Evolutionary conservation across 192 early-diverging fungal species (phyloP).

Genomic region (Backusella tarrabulga): DNA sequence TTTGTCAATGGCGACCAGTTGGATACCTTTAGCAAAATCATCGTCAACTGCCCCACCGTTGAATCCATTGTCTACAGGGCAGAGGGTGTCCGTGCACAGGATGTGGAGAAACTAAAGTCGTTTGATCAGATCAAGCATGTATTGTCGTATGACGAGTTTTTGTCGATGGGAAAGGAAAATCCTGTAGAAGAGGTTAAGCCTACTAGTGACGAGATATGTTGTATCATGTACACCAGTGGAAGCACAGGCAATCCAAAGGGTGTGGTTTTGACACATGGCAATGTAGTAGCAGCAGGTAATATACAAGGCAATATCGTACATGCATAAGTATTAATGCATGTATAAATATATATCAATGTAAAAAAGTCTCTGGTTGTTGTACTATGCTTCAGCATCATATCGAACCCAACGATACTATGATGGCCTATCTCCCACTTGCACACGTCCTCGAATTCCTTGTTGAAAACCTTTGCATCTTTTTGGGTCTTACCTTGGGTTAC

Average conservation of each 20-base stretch:
- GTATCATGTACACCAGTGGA: constrained; percentile 91
- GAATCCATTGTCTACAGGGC: constrained; percentile 70
- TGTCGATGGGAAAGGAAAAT: constrained; percentile 57
- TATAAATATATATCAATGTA: constrained; percentile 11
- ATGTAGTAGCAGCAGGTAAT: constrained; percentile 74
- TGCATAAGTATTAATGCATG: background rate
- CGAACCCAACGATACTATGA: constrained; percentile 55
- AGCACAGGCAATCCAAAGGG: constrained; percentile 94
- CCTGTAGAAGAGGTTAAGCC: constrained; percentile 66
- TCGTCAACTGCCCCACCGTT: constrained; percentile 52
- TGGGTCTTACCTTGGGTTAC: constrained; percentile 53
- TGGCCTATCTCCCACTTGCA: constrained; percentile 85
- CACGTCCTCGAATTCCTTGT: constrained; percentile 64
- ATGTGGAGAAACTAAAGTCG: constrained; percentile 48
- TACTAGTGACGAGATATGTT: constrained; percentile 62
- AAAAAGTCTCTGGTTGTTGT: constrained; percentile 57
- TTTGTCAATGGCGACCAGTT: constrained; percentile 77
- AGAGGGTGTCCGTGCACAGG: constrained; percentile 46
- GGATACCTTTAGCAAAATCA: constrained; percentile 57
- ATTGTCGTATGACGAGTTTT: constrained; percentile 65
- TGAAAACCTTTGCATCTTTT: constrained; percentile 41
- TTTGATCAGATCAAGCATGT: constrained; percentile 51
- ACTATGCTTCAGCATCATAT: constrained; percentile 50
- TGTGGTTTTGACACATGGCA: constrained; percentile 80
- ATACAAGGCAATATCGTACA: background rate